Evolutionary conservation across 2,329 filamentous ascomycete species (phyloP).

Genomic region (Arthrocladium fulminans): DNA sequence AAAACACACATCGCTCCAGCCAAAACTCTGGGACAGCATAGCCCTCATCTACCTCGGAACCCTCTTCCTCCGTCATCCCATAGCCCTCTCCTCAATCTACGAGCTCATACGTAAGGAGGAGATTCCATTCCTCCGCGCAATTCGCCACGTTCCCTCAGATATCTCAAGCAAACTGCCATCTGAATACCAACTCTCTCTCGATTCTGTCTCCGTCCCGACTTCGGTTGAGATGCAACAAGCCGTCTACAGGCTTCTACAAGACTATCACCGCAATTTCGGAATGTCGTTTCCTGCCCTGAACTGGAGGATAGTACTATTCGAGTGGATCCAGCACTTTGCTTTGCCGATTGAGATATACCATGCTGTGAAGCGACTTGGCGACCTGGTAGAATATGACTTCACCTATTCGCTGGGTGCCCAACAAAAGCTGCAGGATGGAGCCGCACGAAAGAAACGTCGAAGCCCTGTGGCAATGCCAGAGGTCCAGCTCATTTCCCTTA

Average conservation of each 20-base stretch:
- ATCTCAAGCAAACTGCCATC: constrained; percentile 38
- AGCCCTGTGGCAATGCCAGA: constrained; percentile 61
- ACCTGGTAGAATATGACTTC: constrained; percentile 46
- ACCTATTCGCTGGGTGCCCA: constrained; percentile 44
- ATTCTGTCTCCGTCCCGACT: constrained; percentile 35
- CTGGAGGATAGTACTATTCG: constrained; percentile 55
- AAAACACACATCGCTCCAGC: constrained; percentile 32
- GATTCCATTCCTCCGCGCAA: constrained; percentile 62
- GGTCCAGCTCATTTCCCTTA: constrained; percentile 57
- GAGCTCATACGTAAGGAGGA: constrained; percentile 57
- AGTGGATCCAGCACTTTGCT: constrained; percentile 61
- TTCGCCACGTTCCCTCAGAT: constrained; percentile 35
- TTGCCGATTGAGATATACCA: constrained; percentile 64
- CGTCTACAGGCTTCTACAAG: constrained; percentile 53
- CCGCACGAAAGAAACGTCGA: constrained; percentile 18
- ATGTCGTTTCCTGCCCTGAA: constrained; percentile 68
- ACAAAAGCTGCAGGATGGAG: constrained; percentile 30
- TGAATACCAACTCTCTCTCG: constrained; percentile 33
- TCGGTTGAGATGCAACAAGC: constrained; percentile 55
- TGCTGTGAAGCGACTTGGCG: constrained; percentile 49
- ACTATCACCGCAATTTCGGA: constrained; percentile 59
- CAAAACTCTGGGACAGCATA: constrained; percentile 65
- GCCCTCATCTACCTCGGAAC: constrained; percentile 72
- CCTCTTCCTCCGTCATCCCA: constrained; percentile 64
- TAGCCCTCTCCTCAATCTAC: constrained; percentile 52